Base-by-base conservation (phyloP, 805 yeast genomes). In the Cyberlindnera samutprakarnensis region DNA sequence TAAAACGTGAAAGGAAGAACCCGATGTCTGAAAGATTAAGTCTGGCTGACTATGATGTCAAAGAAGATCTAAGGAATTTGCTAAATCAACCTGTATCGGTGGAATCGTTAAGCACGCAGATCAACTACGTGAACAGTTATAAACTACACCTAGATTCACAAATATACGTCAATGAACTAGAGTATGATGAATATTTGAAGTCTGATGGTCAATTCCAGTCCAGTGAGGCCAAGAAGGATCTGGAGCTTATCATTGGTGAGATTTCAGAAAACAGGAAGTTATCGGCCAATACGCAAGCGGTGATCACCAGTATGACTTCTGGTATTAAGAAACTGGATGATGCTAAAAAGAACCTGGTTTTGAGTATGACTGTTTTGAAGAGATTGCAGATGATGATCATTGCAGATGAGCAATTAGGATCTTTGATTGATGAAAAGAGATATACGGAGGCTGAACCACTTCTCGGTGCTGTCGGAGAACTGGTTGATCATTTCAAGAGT, bases 351-450 rank as follows among this genome's bases (percentile, higher is more conserved):
- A 92, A 92, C 54, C 62, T 92, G 30, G 88, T 86, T 2, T 65
- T 75, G 18, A 75, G 92, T 9, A 84, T 92, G 83, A 85, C 94
- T 1, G 76, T 87, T 23, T 64, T 90, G 43, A 84, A 90, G 47
- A 70, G 95, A 39, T 63, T 92, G 23, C 94, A 87, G 49, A 88
- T 88, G 84, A 64, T 92, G 30, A 68, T 83, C 6, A 76, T 74
- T 14, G 88, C 94, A 3, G 78, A 76, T 52, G 76, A 75, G 25
- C 72, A 73, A 40, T 64, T 86, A 28, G 66, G 66, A 13, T 49
- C 57, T 6, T 60, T 72, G 31, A 60, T 71, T 1, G 56, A 64
- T 15, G 61, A 60, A 10, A 65, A 69, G 30, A 62, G 70, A 31
- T 66, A 68, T 39, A 50, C 55, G 9, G 78, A 80, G 33, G 77